Percentiles rank a stretch among this genome's conserved stretches.
Conservation (phyloP, 164 flowering plant genomes). For the Vitis labrusca region DNA sequence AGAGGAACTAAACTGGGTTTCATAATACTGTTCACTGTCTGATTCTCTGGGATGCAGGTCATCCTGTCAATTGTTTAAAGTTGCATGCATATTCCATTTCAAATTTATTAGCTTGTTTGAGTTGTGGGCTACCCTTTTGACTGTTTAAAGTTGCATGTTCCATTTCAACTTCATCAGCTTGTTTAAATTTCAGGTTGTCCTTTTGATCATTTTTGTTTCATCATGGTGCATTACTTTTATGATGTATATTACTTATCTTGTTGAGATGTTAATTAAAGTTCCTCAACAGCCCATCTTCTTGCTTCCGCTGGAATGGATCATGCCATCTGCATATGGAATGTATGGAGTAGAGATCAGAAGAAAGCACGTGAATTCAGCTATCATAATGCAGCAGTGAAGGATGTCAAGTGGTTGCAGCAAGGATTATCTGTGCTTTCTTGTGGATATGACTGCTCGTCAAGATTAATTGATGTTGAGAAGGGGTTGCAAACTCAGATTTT, state of each 20-base stretch:
- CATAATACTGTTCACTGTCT: not conserved
- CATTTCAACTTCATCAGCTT: no score
- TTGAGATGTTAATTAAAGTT: conserved; percentile 30
- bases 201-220: not conserved
- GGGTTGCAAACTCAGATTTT: conserved; percentile 61
- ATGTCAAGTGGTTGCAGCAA: conserved; percentile 75
- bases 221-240: not conserved
- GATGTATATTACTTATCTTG: conserved; percentile 9
- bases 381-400: conserved; percentile 84
- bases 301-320: conserved; percentile 97
- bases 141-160: not conserved
- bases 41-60: not conserved
- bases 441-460: conserved; percentile 83
- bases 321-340: conserved; percentile 80
- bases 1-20: not conserved
- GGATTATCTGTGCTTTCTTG: conserved; percentile 85
- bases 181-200: no score
- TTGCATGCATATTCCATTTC: not conserved
- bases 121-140: not conserved
- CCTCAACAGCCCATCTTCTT: conserved; percentile 86
- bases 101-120: not conserved
- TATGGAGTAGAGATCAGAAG: conserved; percentile 68
- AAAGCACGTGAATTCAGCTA: conserved; percentile 46
- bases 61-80: not conserved
- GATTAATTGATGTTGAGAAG: conserved; percentile 77